Conservation (phyloP, 2,329 filamentous ascomycete species). For the Paramyrothecium sp. region DNA sequence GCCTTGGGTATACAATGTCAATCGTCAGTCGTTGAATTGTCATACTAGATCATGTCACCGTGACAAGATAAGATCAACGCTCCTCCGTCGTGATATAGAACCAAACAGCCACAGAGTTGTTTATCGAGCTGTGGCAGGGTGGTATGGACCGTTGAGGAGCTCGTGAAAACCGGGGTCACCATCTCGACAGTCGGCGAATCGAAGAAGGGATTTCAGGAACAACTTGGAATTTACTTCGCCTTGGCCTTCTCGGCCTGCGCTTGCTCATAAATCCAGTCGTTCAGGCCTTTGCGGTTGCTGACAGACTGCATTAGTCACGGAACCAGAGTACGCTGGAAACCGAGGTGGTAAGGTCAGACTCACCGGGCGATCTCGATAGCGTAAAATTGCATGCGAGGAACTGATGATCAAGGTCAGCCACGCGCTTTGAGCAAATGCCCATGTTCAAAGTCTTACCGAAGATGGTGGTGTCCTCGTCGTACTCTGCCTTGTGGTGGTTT, state of each 20-base stretch:
- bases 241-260: slow-evolving; percentile 57
- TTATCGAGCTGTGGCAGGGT: too few species aligned
- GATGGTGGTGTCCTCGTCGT: slow-evolving; percentile 85
- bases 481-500: slow-evolving; percentile 74
- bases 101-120: too few species aligned
- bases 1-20: too few species aligned
- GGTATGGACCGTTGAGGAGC: too few species aligned
- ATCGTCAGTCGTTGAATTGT: too few species aligned
- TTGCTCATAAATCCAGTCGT: slow-evolving; percentile 96
- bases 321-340: too few species aligned
- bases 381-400: slow-evolving; percentile 59
- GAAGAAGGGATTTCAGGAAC: too few species aligned
- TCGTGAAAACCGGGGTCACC: too few species aligned
- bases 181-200: too few species aligned
- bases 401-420: slow-evolving; percentile 23
- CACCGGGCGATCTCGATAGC: slow-evolving; percentile 48
- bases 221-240: background rate
- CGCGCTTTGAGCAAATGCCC: background rate
- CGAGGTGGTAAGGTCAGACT: background rate
- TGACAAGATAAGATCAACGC: too few species aligned
- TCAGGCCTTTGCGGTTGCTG: slow-evolving; percentile 83
- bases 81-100: too few species aligned
- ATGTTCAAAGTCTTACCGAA: slow-evolving; percentile 62
- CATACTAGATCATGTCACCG: too few species aligned
- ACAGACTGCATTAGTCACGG: slow-evolving; percentile 35